phyloP scores from a whole-genome alignment of 257 asterid genomes.

The Solanum acaule region DNA sequence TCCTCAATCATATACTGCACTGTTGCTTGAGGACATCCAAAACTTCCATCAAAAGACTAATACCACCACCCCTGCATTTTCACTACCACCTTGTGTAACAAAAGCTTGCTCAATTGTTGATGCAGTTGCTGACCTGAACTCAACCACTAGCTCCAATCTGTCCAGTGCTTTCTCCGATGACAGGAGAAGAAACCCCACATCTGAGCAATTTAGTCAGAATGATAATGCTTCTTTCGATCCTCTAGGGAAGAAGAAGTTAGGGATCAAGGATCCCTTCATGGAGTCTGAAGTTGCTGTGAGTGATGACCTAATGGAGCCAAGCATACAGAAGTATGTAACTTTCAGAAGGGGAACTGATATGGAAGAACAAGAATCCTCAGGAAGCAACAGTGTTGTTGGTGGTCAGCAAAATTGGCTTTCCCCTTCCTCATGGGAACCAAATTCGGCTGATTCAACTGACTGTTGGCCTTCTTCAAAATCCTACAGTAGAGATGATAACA shows the following conservation, averaged over 20 bases:
- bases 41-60: slow-evolving; percentile 82
- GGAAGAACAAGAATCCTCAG: slow-evolving; percentile 81
- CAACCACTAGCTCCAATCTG: slow-evolving; percentile 43
- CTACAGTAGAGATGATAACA: slow-evolving; percentile 26
- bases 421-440: slow-evolving; percentile 71
- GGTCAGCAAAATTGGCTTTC: slow-evolving; percentile 47
- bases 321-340: slow-evolving; percentile 77
- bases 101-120: slow-evolving; percentile 91
- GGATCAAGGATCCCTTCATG: slow-evolving; percentile 35
- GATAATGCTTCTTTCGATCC: slow-evolving; percentile 10
- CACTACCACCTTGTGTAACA: slow-evolving; percentile 73
- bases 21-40: slow-evolving; percentile 85
- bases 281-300: slow-evolving; percentile 56
- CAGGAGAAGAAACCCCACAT: slow-evolving; percentile 18
- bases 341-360: slow-evolving; percentile 59
- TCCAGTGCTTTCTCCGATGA: slow-evolving; percentile 29
- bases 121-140: slow-evolving; percentile 96
- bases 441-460: slow-evolving; percentile 58
- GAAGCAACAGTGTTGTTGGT: slow-evolving; percentile 63
- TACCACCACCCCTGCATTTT: slow-evolving; percentile 18
- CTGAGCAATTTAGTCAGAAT: slow-evolving; percentile 19
- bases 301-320: slow-evolving; percentile 74
- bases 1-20: slow-evolving; percentile 57
- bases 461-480: slow-evolving; percentile 50
- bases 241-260: slow-evolving; percentile 23